Percentiles rank a stretch among this genome's conserved stretches.
phyloP scores from a whole-genome alignment of 495 filamentous ascomycete species.

The Friedmanniomyces endolithicus region DNA sequence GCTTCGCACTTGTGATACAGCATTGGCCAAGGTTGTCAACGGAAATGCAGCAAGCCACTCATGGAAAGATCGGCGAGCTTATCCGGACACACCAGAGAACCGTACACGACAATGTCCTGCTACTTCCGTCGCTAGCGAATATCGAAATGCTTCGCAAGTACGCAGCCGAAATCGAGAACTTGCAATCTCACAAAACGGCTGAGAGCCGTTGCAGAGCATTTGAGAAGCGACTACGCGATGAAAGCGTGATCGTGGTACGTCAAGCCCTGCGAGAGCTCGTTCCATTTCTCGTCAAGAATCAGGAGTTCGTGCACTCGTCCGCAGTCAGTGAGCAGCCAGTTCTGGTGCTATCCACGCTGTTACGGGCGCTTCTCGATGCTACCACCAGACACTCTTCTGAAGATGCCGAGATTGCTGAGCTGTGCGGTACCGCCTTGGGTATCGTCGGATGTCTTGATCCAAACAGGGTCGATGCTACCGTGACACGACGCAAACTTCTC shows the following conservation, averaged over 20 bases:
- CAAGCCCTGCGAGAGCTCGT: slow-evolving; percentile 67
- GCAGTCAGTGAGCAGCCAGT: slow-evolving; percentile 80
- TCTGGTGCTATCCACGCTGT: slow-evolving; percentile 53
- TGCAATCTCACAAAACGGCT: slow-evolving; percentile 49
- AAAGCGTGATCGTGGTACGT: slow-evolving; percentile 70
- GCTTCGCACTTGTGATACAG: slow-evolving; percentile 70
- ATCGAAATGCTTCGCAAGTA: slow-evolving; percentile 56
- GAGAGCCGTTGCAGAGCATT: slow-evolving; percentile 57
- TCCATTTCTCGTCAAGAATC: slow-evolving; percentile 56
- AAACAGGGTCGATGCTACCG: slow-evolving; percentile 68
- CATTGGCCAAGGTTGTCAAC: slow-evolving; percentile 62
- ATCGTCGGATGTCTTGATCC: slow-evolving; percentile 84
- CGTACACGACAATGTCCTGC: slow-evolving; percentile 51
- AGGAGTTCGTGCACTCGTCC: slow-evolving; percentile 68
- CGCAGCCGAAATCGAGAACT: slow-evolving; percentile 46
- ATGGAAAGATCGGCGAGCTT: slow-evolving; percentile 51
- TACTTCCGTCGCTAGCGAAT: slow-evolving; percentile 64
- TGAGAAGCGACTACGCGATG: slow-evolving; percentile 58
- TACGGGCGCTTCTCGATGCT: slow-evolving; percentile 70
- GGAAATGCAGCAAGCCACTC: slow-evolving; percentile 43
- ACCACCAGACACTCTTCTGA: slow-evolving; percentile 63
- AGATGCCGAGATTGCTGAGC: slow-evolving; percentile 49
- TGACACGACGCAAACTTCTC: slow-evolving; percentile 66
- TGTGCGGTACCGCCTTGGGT: slow-evolving; percentile 69
- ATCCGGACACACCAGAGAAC: slow-evolving; percentile 46